Evolutionary conservation across 2,329 filamentous ascomycete species (phyloP).

Genomic region (Tolypocladium paradoxum): DNA sequence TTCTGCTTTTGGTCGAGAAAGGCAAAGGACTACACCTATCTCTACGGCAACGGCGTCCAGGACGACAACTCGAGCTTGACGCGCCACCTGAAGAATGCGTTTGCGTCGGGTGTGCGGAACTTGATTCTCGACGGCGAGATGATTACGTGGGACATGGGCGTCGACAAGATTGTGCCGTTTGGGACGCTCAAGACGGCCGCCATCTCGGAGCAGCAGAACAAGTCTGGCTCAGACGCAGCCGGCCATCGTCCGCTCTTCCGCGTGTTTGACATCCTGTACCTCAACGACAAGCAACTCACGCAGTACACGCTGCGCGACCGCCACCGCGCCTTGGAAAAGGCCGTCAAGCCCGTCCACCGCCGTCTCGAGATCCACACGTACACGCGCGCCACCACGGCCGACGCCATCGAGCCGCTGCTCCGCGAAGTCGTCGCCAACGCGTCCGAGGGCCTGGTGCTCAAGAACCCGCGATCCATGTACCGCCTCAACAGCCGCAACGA

Average conservation of each 20-base stretch:
- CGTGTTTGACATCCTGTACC: conserved; percentile 82
- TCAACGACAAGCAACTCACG: conserved; percentile 74
- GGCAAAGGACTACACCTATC: conserved; percentile 89
- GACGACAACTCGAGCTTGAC: conserved; percentile 72
- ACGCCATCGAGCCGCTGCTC: conserved; percentile 68
- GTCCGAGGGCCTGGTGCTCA: conserved; percentile 84
- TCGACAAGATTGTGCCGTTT: conserved; percentile 78
- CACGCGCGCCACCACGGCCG: conserved; percentile 51
- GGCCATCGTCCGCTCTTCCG: conserved; percentile 61
- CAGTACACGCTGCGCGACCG: conserved; percentile 76
- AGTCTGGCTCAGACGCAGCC: conserved; percentile 40
- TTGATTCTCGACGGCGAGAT: conserved; percentile 95
- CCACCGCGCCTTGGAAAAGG: conserved; percentile 59
- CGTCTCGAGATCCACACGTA: conserved; percentile 77
- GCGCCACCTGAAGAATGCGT: conserved; percentile 66
- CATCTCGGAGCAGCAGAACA: conserved; percentile 58
- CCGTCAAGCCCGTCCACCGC: conserved; percentile 58
- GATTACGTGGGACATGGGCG: conserved; percentile 90
- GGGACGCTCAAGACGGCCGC: conserved; percentile 90
- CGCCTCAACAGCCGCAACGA: conserved; percentile 81
- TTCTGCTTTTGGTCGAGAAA: conserved; percentile 94
- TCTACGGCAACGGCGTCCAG: conserved; percentile 71
- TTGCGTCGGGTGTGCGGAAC: conserved; percentile 66
- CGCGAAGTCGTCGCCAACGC: conserved; percentile 76
- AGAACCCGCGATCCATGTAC: conserved; percentile 84